These are phyloP conservation scores for Calonectria montana DNA, from an alignment of 2,329 filamentous ascomycete genomes.

Conservation along the genomic window DNA sequence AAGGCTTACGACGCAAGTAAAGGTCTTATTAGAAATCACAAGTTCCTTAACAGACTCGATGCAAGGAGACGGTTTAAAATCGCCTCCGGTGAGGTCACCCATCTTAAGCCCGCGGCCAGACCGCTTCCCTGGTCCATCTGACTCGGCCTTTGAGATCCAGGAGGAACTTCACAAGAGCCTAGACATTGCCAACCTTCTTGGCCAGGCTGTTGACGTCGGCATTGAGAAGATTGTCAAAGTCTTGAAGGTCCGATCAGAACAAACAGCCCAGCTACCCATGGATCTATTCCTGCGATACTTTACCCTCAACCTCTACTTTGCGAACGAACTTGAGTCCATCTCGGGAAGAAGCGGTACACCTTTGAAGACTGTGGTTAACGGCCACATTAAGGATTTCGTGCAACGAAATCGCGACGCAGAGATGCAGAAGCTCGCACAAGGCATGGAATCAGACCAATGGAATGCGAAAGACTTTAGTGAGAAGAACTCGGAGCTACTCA, in stretches of 20 bases:
- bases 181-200: constrained; percentile 81
- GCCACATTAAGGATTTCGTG: constrained; percentile 85
- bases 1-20: constrained; percentile 88
- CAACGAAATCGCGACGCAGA: constrained; percentile 76
- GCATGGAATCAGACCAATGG: constrained; percentile 87
- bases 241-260: constrained; percentile 80
- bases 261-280: constrained; percentile 75
- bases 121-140: constrained; percentile 37
- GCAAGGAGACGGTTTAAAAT: constrained; percentile 55
- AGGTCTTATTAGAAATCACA: constrained; percentile 93
- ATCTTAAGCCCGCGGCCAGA: constrained; percentile 62
- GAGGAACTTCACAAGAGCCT: constrained; percentile 82
- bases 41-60: constrained; percentile 71
- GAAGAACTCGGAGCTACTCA: constrained; percentile 68
- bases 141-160: constrained; percentile 63
- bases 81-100: constrained; percentile 63
- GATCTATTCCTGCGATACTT: constrained; percentile 84
- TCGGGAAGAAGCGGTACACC: constrained; percentile 81
- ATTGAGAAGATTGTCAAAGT: constrained; percentile 83
- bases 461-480: constrained; percentile 80
- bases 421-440: constrained; percentile 78
- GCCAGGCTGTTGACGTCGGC: constrained; percentile 83
- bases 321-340: constrained; percentile 87
- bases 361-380: constrained; percentile 83
- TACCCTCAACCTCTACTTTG: constrained; percentile 83